Evolutionary conservation across 257 asterid genomes (phyloP), one percentile per base, ranked within the genome.

Genomic region (Coffea eugenioides): DNA sequence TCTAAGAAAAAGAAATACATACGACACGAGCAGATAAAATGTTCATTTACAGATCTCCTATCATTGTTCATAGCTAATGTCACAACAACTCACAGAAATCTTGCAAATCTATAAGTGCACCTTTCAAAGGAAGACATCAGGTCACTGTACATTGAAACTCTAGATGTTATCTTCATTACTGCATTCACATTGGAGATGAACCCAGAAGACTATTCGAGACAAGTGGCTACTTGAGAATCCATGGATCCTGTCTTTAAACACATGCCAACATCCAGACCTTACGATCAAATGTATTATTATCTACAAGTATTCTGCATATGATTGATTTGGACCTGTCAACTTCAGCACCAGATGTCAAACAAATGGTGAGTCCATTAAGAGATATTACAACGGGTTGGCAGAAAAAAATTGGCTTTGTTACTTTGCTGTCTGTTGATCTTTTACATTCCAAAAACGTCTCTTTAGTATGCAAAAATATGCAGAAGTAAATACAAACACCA

Each of bases 101-200:
- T 11, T 18, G 39, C 14, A 31, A 12, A 16, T 68, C 74, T 66
- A 67, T 41, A 31, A 71, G 21, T 10, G 71, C 25, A 46, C 23
- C 77, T 46, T 45, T 20, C 43, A 48, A 23, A 79, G 65, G 65
- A 71, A 71, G 52, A 71, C 49, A 46, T 61, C 49, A 79, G 48
- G 45, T 48, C 21, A 62, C 77, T 54, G 21, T 12, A 31, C 15
- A 13, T 16, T 8, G 36, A 27, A 43, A 25, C n/a, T 79, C 15
- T 18, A 25, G 57, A 59, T 41, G 39, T 9, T 9, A 59, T 71
- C 82, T 59, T 59, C 72, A 57, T 45, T 11, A 71, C 31, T 59
- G 20, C 56, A 57, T 56, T 49, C 48, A 41, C 46, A 10, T 36
- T 9, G 51, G 71, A 79, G 80, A 11, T 51, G 68, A 13, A 6